phyloP scores from a whole-genome alignment of 306 rosid species.

The Dryas octopetala region DNA sequence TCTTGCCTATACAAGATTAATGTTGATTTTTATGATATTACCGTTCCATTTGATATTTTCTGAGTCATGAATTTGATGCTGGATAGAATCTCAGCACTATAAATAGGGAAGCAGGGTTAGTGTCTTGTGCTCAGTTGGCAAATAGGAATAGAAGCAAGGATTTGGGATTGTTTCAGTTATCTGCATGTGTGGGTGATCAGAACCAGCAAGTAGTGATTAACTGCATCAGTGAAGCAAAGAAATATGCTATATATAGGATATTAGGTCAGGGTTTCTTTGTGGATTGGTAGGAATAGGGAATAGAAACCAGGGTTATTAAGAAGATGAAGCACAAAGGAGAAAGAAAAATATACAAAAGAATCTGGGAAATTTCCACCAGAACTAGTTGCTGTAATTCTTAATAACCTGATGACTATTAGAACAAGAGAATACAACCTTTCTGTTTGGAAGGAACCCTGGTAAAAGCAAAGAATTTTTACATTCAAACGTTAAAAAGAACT shows the following conservation, averaged over 20 bases:
- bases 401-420: not conserved
- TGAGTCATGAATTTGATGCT: not conserved
- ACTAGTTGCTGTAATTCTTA: not conserved
- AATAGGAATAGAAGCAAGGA: not conserved
- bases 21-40: constrained; percentile 7
- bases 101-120: not conserved
- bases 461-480: not conserved
- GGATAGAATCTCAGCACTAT: not conserved
- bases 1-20: not conserved
- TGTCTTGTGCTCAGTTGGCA: not conserved
- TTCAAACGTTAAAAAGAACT: too few relatives aligned
- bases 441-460: not conserved
- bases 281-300: not conserved
- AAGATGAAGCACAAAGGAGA: too few relatives aligned
- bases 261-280: not conserved
- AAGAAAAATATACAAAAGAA: too few relatives aligned
- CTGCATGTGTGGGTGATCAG: not conserved
- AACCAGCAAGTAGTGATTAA: not conserved
- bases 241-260: not conserved
- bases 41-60: not conserved
- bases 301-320: too few relatives aligned
- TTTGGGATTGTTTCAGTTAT: not conserved
- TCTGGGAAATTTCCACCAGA: too few relatives aligned
- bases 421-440: not conserved
- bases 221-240: not conserved